Base-by-base conservation (phyloP, 352 stramenopile species). In the Phytophthora sansomeana region DNA sequence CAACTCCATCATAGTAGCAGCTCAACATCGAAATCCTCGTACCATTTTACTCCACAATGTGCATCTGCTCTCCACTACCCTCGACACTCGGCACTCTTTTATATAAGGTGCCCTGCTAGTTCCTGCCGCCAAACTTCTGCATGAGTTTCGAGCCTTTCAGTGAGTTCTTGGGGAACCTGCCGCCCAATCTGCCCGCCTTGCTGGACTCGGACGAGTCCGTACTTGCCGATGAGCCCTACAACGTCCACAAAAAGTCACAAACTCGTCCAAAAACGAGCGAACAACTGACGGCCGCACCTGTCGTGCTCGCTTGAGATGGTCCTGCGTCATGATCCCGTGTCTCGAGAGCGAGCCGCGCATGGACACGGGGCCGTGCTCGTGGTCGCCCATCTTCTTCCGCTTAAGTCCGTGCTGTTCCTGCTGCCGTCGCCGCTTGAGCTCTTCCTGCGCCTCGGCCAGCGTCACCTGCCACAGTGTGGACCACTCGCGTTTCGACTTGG, bases 141-240 rank as follows among this genome's bases (percentile, higher is more conserved):
- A 92, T 69, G 38, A 93, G 77, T 48, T 93, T 93, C 8, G 80
- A 89, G 10, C 64, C 71, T 39, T 74, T 76, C 26, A 62, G 53
- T 16, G 63, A 59, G 16, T 71, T 66, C 74, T 75, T 60, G 24
- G 75, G 42, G 63, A 81, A 76, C 17, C 60, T 62, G 39, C 81
- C 74, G 36, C 75, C 75, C 16, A 87, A 35, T 41, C 81, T 77
- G 30, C 69, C 74, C 3, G 74, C 48, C 58, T 92, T 92, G 62
- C 70, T 83, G 6, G 80, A 78, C 59, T 92, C 84, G 29, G 64
- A 71, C 43, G 69, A 71, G 54, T 92, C 83, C 5, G 54, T 66
- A 1, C 65, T 74, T 7, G 69, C 56, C n/a, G 60, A 42, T 6
- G 68, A 76, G 6, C 53, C 63, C 81, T 90, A 42, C 26, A 60